phyloP scores from a whole-genome alignment of 2,329 filamentous ascomycete genomes.

The Aspergillus sojae region DNA sequence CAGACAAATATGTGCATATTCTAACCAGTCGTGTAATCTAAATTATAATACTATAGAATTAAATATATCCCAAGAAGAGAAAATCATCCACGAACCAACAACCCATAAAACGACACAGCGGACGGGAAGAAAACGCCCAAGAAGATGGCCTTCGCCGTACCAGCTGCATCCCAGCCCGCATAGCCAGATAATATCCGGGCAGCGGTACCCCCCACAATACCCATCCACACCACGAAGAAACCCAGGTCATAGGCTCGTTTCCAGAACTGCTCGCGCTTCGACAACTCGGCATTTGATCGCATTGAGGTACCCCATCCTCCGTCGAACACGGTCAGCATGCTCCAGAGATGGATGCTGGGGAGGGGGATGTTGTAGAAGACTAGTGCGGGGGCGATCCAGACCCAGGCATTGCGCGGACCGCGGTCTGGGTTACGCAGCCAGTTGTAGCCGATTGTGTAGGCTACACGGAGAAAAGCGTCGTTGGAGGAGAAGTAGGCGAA shows the following conservation, averaged over 20 bases:
- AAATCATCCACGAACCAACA: slow-evolving; percentile 18
- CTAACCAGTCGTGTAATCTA: neutral
- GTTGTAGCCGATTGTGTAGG: slow-evolving; percentile 34
- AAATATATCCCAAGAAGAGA: neutral
- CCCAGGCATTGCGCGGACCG: slow-evolving; percentile 16
- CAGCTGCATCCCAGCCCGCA: slow-evolving; percentile 18
- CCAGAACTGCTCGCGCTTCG: slow-evolving; percentile 26
- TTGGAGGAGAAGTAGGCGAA: slow-evolving; percentile 30
- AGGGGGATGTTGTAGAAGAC: slow-evolving; percentile 40
- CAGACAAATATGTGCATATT: neutral
- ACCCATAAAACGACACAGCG: slow-evolving; percentile 20
- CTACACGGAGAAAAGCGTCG: slow-evolving; percentile 32
- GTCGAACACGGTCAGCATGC: slow-evolving; percentile 35
- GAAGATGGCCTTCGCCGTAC: slow-evolving; percentile 18
- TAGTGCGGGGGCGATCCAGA: slow-evolving; percentile 31
- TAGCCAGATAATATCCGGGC: slow-evolving; percentile 19
- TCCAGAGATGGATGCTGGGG: slow-evolving; percentile 41
- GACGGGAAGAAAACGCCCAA: slow-evolving; percentile 19
- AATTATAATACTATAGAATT: neutral
- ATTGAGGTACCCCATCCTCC: slow-evolving; percentile 41
- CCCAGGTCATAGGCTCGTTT: slow-evolving; percentile 31
- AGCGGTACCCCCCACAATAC: slow-evolving; percentile 27
- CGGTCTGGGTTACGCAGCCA: slow-evolving; percentile 31
- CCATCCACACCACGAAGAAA: slow-evolving; percentile 36
- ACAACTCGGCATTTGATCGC: slow-evolving; percentile 32